Evolutionary conservation across 345 rosid species (phyloP).

Genomic region (Diplotaxis tenuifolia): DNA sequence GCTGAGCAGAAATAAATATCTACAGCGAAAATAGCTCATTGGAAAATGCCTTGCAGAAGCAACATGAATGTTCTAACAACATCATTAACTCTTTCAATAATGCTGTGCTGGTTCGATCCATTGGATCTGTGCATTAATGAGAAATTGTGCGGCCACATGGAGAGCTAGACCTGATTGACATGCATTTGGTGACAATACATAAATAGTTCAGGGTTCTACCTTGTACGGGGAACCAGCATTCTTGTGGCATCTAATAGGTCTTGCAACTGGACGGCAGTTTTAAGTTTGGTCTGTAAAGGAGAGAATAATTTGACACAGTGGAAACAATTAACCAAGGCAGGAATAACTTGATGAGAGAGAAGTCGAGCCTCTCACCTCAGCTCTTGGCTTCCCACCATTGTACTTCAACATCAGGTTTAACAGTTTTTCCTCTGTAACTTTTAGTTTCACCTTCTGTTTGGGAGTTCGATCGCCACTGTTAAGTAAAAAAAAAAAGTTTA

Average conservation of each 20-base stretch:
- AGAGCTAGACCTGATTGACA: not conserved
- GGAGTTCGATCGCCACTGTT: constrained; percentile 99
- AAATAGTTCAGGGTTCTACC: constrained; percentile 44
- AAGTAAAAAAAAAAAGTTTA: constrained; percentile 15
- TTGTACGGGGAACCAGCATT: constrained; percentile 90
- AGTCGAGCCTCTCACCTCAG: constrained; percentile 59
- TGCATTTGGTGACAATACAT: not conserved
- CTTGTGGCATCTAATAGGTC: constrained; percentile 98
- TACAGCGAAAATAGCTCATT: not conserved
- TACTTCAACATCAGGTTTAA: constrained; percentile 94
- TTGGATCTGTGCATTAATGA: not conserved
- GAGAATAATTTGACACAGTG: constrained; percentile 13
- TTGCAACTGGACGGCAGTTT: constrained; percentile 96
- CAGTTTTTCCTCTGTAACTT: constrained; percentile 95
- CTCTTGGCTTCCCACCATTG: constrained; percentile 94
- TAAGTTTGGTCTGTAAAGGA: constrained; percentile 83
- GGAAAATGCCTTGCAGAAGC: not conserved
- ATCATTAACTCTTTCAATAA: not conserved
- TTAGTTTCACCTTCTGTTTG: constrained; percentile 98
- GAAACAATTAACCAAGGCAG: constrained; percentile 6
- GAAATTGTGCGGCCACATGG: not conserved
- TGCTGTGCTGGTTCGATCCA: too few relatives aligned
- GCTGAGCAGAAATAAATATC: constrained; percentile 4
- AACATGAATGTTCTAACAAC: not conserved
- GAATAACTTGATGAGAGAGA: constrained; percentile 6